Conservation (phyloP, 225 moss, liverwort and hornwort species). For the Takakia lepidozioides region DNA sequence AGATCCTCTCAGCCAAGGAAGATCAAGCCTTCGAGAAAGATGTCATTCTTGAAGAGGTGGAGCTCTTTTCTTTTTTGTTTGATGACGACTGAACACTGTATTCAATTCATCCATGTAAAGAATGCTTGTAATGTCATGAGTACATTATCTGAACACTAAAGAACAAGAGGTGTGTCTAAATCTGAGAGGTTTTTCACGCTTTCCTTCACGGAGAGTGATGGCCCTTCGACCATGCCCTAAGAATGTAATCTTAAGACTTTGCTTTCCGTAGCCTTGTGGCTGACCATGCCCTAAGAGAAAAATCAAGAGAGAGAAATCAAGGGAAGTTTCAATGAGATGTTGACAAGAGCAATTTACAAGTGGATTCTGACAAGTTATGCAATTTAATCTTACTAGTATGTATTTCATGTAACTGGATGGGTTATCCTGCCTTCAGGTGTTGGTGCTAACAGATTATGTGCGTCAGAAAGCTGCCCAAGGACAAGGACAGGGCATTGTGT, state of each 20-base stretch:
- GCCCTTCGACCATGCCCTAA: too few species aligned
- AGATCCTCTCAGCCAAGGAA: slow-evolving; percentile 48
- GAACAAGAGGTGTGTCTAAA: too few species aligned
- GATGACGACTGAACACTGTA: not conserved
- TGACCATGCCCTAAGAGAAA: too few species aligned
- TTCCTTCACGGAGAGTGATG: too few species aligned
- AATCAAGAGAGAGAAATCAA: not conserved
- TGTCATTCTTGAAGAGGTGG: slow-evolving; percentile 76
- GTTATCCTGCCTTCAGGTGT: slow-evolving; percentile 24
- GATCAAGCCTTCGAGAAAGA: slow-evolving; percentile 56
- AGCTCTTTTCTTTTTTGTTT: not conserved
- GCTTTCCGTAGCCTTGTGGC: too few species aligned
- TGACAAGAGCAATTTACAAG: not conserved
- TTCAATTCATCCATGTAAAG: not conserved
- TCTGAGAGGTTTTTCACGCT: too few species aligned
- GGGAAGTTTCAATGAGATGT: not conserved
- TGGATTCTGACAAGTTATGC: too few species aligned
- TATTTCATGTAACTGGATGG: not conserved
- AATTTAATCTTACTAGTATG: too few species aligned
- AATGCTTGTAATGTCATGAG: not conserved
- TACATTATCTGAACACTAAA: too few species aligned
- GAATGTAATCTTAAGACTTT: too few species aligned
- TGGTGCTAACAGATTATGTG: slow-evolving; percentile 37
- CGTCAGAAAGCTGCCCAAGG: slow-evolving; percentile 35
- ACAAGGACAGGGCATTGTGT: slow-evolving; percentile 12